Evolutionary conservation across 2,329 filamentous ascomycete species (phyloP), one percentile per base, ranked within the genome.

Genomic region (Sporothrix brunneoviolacea): DNA sequence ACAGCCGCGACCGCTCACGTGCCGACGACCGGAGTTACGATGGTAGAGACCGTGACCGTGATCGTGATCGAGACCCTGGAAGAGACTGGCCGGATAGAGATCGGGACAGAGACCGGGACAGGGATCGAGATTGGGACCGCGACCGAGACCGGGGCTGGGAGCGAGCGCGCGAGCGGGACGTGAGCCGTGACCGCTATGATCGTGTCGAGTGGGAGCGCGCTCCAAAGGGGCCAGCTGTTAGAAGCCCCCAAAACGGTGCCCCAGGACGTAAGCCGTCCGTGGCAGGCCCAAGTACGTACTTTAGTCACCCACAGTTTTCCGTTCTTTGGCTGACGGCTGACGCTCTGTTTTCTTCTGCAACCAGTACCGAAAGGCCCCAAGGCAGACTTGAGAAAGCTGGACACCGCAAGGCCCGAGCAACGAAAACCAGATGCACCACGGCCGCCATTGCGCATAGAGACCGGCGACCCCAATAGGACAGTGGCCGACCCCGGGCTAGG

Each of bases 131-230:
- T n/a, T n/a, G n/a, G n/a, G n/a, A 57, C 22, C 47, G 54, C 15
- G 51, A 56, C 19, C 49, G 54, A 28, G 55, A 57, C 30, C 50
- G 48, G 1, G 55, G 51, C 10, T 49, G 54, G 8, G 56, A 55
- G 7, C 51, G 54, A 7, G 51, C 56, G 13, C 37, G 48, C 2
- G 41, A 30, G 10, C n/a, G 43, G 12, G 42, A 21, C 9, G 12
- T 53, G 19, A 54, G 56, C 40, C 47, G 49, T 0, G 54, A 51
- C 7, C 51, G 54, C 6, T 54, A 55, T 15, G 50, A 54, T 10
- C 53, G 56, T 16, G 30, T 39, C 1, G n/a, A 32, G 18, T 13
- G 44, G 15, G 44, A 19, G 12, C n/a, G n/a, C n/a, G n/a, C n/a
- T n/a, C 24, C 24, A 28, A 30, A 16, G 22, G 24, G 24, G 28